These are phyloP conservation scores for Perilla frutescens DNA, from an alignment of 257 asterid genomes.

Conservation along the genomic window DNA sequence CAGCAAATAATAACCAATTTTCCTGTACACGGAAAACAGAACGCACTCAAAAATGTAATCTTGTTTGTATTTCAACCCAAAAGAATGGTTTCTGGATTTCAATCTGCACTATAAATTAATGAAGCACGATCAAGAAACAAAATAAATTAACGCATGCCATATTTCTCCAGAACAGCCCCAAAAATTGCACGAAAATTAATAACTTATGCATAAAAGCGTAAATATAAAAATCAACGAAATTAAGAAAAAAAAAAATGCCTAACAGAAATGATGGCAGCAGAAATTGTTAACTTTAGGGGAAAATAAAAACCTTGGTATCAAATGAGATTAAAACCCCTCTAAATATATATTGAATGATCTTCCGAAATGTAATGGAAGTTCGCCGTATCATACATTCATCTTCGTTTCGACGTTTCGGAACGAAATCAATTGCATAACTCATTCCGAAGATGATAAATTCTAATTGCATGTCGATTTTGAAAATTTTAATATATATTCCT, in stretches of 20 bases:
- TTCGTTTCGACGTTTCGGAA: constrained; percentile 42
- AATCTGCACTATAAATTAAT: neutral
- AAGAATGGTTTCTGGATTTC: neutral
- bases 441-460: neutral
- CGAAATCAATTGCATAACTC: constrained; percentile 1
- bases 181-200: neutral
- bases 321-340: neutral
- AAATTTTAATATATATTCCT: neutral
- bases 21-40: neutral
- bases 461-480: neutral
- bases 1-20: neutral
- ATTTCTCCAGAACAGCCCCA: neutral
- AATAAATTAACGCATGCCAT: neutral
- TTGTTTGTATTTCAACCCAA: neutral
- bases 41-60: neutral
- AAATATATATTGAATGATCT: neutral
- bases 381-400: constrained; percentile 11
- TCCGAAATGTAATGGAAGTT: neutral
- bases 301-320: neutral
- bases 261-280: neutral
- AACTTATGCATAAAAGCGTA: neutral
- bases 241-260: neutral
- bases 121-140: neutral
- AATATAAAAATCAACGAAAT: neutral
- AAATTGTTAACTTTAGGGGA: neutral